Evolutionary conservation across 2,329 filamentous ascomycete species (phyloP).

Genomic region (Botrytis pseudocinerea): DNA sequence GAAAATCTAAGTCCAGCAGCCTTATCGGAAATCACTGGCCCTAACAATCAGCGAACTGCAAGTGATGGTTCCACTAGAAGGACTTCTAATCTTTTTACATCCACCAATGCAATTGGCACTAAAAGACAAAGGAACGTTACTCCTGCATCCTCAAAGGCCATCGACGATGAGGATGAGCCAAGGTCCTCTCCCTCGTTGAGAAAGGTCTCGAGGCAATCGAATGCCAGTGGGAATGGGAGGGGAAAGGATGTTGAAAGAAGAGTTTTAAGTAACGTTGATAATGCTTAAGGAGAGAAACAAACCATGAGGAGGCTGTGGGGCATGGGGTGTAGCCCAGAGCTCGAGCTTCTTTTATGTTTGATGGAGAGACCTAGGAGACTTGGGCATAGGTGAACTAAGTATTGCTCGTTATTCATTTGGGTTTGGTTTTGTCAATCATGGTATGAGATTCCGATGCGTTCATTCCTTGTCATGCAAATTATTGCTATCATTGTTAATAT

Average conservation of each 20-base stretch:
- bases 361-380: background rate
- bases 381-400: background rate
- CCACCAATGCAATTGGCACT: constrained; percentile 31
- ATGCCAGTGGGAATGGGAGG: constrained; percentile 15
- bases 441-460: background rate
- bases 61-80: constrained; percentile 26
- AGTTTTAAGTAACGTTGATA: constrained; percentile 34
- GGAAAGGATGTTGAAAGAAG: constrained; percentile 29
- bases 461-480: background rate
- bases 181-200: constrained; percentile 30
- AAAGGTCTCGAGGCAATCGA: constrained; percentile 32
- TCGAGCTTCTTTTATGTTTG: background rate
- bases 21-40: background rate
- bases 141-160: constrained; percentile 47
- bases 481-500: background rate
- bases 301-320: background rate
- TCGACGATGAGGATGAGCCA: constrained; percentile 51
- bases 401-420: background rate
- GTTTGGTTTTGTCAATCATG: background rate
- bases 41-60: constrained; percentile 2
- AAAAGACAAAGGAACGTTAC: constrained; percentile 53
- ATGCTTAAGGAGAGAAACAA: constrained; percentile 25
- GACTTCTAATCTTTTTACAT: constrained; percentile 29
- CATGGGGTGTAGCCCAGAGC: background rate
- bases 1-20: background rate